Evolutionary conservation across 768 basidiomycete species (phyloP).

Genomic region (Tricholoma terreum): DNA sequence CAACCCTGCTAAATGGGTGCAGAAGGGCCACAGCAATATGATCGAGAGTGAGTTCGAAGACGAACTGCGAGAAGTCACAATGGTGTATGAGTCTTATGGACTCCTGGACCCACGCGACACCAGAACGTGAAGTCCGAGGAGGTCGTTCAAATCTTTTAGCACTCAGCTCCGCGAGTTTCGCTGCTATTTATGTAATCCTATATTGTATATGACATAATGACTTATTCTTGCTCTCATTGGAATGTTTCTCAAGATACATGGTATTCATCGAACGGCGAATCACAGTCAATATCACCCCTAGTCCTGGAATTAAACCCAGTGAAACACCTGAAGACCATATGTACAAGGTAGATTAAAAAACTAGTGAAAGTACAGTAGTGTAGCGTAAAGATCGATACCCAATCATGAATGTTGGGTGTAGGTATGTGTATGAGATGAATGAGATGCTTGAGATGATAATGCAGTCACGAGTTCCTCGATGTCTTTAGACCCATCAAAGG

Average conservation of each 20-base stretch:
- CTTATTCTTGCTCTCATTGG: too few species aligned
- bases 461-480: constrained; percentile 24
- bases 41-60: background rate
- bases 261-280: too few species aligned
- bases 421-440: constrained; percentile 10
- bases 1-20: background rate
- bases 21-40: background rate
- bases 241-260: too few species aligned
- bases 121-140: too few species aligned
- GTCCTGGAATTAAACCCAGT: background rate
- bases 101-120: too few species aligned
- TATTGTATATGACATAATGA: too few species aligned
- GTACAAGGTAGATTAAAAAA: background rate
- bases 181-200: too few species aligned
- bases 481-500: constrained; percentile 26
- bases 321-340: background rate
- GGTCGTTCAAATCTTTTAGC: too few species aligned
- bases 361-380: constrained; percentile 1
- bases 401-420: background rate
- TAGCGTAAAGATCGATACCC: constrained; percentile 1
- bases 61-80: constrained; percentile 1
- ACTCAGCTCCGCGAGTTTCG: too few species aligned
- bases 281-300: background rate
- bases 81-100: background rate
- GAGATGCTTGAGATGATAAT: constrained; percentile 21